Conservation (phyloP, 257 asterid genomes). For the Scutellaria galericulata region DNA sequence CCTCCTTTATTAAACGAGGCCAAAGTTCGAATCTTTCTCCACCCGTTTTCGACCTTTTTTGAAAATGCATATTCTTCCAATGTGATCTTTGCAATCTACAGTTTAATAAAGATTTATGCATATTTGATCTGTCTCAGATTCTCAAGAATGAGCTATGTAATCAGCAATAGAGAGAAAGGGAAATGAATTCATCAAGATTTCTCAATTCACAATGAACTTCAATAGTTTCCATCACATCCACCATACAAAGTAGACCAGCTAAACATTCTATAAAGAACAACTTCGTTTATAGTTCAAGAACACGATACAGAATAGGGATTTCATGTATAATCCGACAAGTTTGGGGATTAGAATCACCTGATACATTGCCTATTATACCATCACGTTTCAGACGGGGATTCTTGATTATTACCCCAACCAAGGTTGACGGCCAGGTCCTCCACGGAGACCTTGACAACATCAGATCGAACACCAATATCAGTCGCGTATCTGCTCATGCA, state of each 20-base stretch:
- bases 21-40: neutral
- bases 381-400: slow-evolving; percentile 38
- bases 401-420: slow-evolving; percentile 57
- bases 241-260: slow-evolving; percentile 8
- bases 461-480: slow-evolving; percentile 83
- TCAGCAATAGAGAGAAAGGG: neutral
- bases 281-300: slow-evolving; percentile 2
- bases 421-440: slow-evolving; percentile 80
- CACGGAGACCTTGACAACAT: slow-evolving; percentile 78
- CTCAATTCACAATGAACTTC: neutral
- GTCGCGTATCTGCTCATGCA: slow-evolving; percentile 90
- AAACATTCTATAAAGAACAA: neutral
- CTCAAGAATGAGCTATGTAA: neutral
- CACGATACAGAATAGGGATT: neutral
- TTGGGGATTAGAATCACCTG: slow-evolving; percentile 39
- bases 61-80: neutral
- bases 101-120: neutral
- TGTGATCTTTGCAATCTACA: slow-evolving; percentile 5
- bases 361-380: slow-evolving; percentile 29
- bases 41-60: neutral
- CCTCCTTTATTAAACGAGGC: neutral
- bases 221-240: slow-evolving; percentile 29
- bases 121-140: neutral
- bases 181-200: slow-evolving; percentile 1
- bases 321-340: slow-evolving; percentile 4